phyloP scores from a whole-genome alignment of 164 flowering plant genomes.

The Aristolochia contorta region DNA sequence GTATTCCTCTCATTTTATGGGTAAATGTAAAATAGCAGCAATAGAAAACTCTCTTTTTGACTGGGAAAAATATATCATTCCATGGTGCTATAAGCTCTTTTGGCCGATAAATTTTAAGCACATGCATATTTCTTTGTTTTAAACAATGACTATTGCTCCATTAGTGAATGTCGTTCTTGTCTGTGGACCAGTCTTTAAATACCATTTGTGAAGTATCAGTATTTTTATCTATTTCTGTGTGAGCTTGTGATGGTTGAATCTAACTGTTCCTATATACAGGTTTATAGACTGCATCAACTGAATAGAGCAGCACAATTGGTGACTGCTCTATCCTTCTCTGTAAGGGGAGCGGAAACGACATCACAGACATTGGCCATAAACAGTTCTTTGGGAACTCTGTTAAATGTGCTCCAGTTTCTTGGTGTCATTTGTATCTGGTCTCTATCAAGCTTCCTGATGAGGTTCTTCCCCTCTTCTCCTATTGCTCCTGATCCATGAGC shows the following conservation, averaged over 20 bases:
- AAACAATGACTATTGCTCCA: too few species aligned
- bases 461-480: conserved; percentile 45
- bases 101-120: too few species aligned
- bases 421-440: conserved; percentile 97
- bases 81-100: too few species aligned
- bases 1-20: too few species aligned
- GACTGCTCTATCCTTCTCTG: conserved; percentile 86
- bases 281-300: conserved; percentile 86
- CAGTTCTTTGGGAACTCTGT: conserved; percentile 65
- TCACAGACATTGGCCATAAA: conserved; percentile 76
- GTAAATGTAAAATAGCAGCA: too few species aligned
- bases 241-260: neutral
- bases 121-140: too few species aligned
- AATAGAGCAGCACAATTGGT: conserved; percentile 97
- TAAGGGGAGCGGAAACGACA: conserved; percentile 92
- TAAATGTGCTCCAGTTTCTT: conserved; percentile 82
- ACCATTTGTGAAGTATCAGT: too few species aligned
- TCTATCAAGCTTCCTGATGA: conserved; percentile 82
- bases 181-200: too few species aligned
- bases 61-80: too few species aligned
- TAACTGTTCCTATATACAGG: conserved; percentile 24
- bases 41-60: too few species aligned
- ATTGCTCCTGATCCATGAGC: conserved; percentile 24
- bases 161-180: too few species aligned
- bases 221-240: too few species aligned